Evolutionary conservation across 768 basidiomycete genomes (phyloP), one percentile per base, ranked within the genome.

Genomic region (Tubosaeta sp.): DNA sequence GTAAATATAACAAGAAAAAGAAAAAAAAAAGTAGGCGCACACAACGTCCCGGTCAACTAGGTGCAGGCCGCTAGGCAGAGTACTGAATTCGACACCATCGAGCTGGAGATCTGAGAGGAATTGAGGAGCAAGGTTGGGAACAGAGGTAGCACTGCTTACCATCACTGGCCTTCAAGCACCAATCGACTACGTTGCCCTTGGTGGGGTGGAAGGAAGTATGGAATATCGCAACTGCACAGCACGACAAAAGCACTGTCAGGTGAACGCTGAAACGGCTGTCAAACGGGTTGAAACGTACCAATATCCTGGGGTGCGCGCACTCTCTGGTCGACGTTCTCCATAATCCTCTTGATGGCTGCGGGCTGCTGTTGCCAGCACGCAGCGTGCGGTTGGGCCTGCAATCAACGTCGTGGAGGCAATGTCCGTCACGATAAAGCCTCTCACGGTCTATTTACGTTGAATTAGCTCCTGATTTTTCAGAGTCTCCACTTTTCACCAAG

Each of bases 151-250:
- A 12, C 4, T 24, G 58, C 75, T 38, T 38, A 84, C 88, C 86
- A 53, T 88, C 79, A 62, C 73, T 81, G 9, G 82, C 80, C 61
- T 83, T 88, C 27, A 86, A 63, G 39, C 76, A 81, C 90, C 90
- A 92, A 67, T 91, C 89, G 13, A 91, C 73, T 13, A 83, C 65
- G 64, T 90, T 90, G 13, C 90, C 90, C 56, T 80, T 78, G 19
- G 88, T 92, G 1, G 87, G 86, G 69, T 92, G 90, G 60, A 92
- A 92, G 6, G 87, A 88, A 16, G 84, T 77, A 68, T 91, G 88
- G 55, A 90, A 91, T 64, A 90, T 85, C 11, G 88, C 86, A 61
- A 88, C 89, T 90, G 31, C 6, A 16, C 5, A 22, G 16, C 22
- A 13, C 27, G 38, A 41, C 6, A 21, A 39, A 1, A 29, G 29